Conservation (phyloP, 2,329 filamentous ascomycete species). For the Phyllosticta capitalensis region DNA sequence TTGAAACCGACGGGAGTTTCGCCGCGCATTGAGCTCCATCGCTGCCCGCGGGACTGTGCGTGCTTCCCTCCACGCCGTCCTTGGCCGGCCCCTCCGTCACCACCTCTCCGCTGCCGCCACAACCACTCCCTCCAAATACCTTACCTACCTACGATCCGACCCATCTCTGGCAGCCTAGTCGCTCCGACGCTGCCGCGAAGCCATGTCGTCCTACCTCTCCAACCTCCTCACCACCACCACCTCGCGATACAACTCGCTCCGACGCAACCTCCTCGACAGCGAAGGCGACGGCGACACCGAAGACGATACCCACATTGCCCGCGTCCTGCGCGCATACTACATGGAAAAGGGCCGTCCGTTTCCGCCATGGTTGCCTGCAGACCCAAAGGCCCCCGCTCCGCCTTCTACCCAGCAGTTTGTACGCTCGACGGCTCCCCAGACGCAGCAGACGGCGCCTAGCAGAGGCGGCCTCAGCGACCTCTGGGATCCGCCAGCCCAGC, state of each 20-base stretch:
- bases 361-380: constrained; percentile 79
- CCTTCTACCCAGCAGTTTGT: constrained; percentile 39
- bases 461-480: constrained; percentile 47
- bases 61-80: not conserved
- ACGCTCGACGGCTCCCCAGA: constrained; percentile 24
- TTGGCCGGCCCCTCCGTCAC: not conserved
- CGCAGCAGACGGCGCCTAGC: constrained; percentile 26
- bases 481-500: constrained; percentile 41
- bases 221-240: constrained; percentile 52
- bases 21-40: not conserved
- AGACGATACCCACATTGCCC: constrained; percentile 91
- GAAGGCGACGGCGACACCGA: constrained; percentile 49
- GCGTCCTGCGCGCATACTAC: constrained; percentile 89
- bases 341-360: constrained; percentile 73
- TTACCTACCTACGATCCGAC: not conserved
- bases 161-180: not conserved
- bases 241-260: constrained; percentile 49
- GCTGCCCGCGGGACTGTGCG: not conserved
- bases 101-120: not conserved
- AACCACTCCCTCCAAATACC: not conserved
- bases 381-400: constrained; percentile 64
- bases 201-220: constrained; percentile 65
- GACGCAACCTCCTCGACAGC: constrained; percentile 56
- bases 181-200: not conserved
- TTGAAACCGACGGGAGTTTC: not conserved